Percentiles rank a stretch among this genome's conserved stretches.
Evolutionary conservation across 2,329 filamentous ascomycete species (phyloP).

Genomic region (Stagonosporopsis tanaceti): DNA sequence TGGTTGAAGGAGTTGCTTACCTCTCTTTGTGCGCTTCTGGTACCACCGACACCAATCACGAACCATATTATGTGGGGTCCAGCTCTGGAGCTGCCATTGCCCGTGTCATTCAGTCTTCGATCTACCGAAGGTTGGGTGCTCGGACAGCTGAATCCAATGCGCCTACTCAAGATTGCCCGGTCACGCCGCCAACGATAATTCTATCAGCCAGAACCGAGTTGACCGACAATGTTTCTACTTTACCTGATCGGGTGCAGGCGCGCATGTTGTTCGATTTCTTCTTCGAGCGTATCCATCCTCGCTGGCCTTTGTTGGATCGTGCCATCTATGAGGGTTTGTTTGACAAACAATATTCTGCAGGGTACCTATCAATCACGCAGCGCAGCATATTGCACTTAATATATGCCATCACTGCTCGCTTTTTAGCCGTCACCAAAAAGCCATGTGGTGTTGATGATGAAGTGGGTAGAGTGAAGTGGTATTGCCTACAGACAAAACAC

Average conservation of each 20-base stretch:
- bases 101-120: constrained; percentile 37
- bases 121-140: constrained; percentile 26
- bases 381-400: constrained; percentile 36
- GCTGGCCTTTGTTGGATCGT: constrained; percentile 38
- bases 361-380: constrained; percentile 30
- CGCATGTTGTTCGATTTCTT: constrained; percentile 36
- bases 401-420: constrained; percentile 39
- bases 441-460: constrained; percentile 36
- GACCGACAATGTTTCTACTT: neutral
- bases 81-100: constrained; percentile 41
- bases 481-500: no score
- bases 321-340: constrained; percentile 33
- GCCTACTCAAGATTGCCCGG: neutral
- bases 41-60: constrained; percentile 31
- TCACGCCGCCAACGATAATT: no score
- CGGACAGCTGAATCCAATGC: constrained; percentile 5
- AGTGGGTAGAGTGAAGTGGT: neutral
- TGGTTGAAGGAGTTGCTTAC: constrained; percentile 40
- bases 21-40: constrained; percentile 39
- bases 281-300: constrained; percentile 37
- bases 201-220: no score
- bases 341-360: constrained; percentile 30
- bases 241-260: constrained; percentile 27
- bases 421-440: constrained; percentile 37
- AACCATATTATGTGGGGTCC: constrained; percentile 39